phyloP scores from a whole-genome alignment of 2,329 filamentous ascomycete genomes.

The Periconia macrospinosa region DNA sequence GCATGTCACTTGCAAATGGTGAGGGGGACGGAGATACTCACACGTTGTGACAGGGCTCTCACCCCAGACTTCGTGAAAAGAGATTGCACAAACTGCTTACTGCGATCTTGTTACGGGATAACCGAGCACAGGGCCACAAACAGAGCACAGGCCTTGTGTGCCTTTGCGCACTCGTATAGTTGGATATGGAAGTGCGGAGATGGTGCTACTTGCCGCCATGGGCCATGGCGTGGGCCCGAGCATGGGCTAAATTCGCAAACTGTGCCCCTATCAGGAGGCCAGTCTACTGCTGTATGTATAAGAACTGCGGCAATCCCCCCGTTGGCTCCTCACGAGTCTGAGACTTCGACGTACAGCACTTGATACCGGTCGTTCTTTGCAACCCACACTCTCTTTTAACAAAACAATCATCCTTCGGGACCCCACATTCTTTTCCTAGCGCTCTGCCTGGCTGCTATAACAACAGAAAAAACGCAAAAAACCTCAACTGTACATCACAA shows the following conservation, averaged over 20 bases:
- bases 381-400: constrained; percentile 14
- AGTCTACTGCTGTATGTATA: constrained; percentile 2
- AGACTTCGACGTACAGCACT: constrained; percentile 34
- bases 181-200: constrained; percentile 7
- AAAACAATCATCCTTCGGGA: constrained; percentile 27
- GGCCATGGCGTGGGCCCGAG: neutral
- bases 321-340: constrained; percentile 29
- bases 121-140: neutral
- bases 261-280: neutral
- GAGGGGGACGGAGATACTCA: neutral
- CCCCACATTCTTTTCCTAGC: constrained; percentile 21
- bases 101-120: neutral
- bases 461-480: constrained; percentile 4
- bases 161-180: neutral
- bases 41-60: neutral
- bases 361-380: constrained; percentile 28
- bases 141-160: neutral
- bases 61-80: neutral
- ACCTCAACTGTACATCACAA: neutral
- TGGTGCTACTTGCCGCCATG: constrained; percentile 2
- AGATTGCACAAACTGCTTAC: neutral
- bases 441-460: constrained; percentile 13
- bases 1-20: neutral
- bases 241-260: constrained; percentile 1
- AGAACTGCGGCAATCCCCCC: constrained; percentile 11